A percentile compares a stretch with the other conserved stretches of the same genome.
Conservation (phyloP, 75 land plant genomes). For the Selaginella moellendorffii region DNA sequence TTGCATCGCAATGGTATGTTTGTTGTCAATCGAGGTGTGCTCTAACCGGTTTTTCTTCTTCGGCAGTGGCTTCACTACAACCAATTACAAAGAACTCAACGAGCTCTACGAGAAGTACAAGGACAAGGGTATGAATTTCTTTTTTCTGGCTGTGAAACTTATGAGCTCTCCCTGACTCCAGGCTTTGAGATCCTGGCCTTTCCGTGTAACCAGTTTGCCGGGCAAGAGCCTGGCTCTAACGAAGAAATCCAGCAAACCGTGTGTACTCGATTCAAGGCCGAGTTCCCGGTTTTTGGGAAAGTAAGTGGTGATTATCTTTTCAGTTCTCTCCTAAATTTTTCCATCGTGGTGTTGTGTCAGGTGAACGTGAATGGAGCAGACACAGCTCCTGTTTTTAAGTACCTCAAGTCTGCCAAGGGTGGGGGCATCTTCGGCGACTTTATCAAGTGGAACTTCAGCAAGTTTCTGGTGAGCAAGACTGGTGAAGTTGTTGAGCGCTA, state of each 20-base stretch:
- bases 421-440: conserved; percentile 55
- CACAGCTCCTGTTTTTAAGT: conserved; percentile 68
- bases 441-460: conserved; percentile 85
- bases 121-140: conserved; percentile 29
- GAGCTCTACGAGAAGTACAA: conserved; percentile 58
- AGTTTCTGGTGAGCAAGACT: conserved; percentile 63
- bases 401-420: conserved; percentile 47
- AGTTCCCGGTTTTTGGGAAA: conserved; percentile 62
- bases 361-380: conserved; percentile 71
- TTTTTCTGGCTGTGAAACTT: too few species aligned
- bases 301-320: too few species aligned
- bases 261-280: conserved; percentile 52
- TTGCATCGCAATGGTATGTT: conserved; percentile 47
- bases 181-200: conserved; percentile 73
- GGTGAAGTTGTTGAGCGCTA: conserved; percentile 82
- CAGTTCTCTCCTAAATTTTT: too few species aligned
- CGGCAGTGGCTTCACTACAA: conserved; percentile 55
- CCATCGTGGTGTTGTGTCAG: too few species aligned
- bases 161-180: too few species aligned
- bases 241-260: conserved; percentile 39
- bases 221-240: conserved; percentile 59
- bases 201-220: conserved; percentile 85
- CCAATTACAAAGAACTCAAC: conserved; percentile 67
- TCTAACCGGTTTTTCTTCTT: too few species aligned
- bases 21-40: too few species aligned